Evolutionary conservation across 345 rosid genomes (phyloP), one percentile per base, ranked within the genome.

Genomic region (Corymbia maculata): DNA sequence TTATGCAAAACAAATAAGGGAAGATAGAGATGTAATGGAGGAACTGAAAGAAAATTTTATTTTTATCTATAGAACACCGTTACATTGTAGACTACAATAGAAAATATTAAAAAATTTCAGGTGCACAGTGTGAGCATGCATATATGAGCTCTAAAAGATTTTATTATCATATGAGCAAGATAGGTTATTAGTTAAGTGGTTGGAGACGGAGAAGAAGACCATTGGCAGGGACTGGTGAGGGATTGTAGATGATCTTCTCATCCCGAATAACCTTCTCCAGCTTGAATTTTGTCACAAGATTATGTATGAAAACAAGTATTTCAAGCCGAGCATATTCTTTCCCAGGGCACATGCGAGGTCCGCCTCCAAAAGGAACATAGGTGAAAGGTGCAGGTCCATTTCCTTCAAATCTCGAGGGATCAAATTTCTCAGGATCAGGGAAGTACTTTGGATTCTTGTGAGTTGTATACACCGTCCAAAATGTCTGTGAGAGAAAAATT

Each of bases 51-150:
- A 15, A 64, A n/a, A 64, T 64, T 28, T 64, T n/a, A 64, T n/a
- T 64, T 59, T 64, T 64, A 64, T 13, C 19, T 9, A n/a, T 15
- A 64, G 36, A 64, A 64, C 36, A 64, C 13, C 11, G n/a, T 64
- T 14, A 64, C 75, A 64, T 36, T 36, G 42, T 36, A 36, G 42
- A 64, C 19, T n/a, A 4, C 8, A 30, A 4, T 64, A 64, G 16
- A n/a, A 64, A 0, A 64, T 1, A n/a, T 13, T n/a, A 4, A n/a
- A 64, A 53, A 0, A 1, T 64, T 4, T n/a, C 4, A 36, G 19
- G 75, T n/a, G 16, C n/a, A 64, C 36, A 64, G n/a, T 14, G 75
- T n/a, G 75, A 64, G 42, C n/a, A 64, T 64, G 14, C 19, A 9
- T 64, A 7, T 14, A 14, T 66, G 79, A 66, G 17, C 79, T 66